Evolutionary conservation across 208 protist species (phyloP), one percentile per base, ranked within the genome.

Genomic region (Tritrichomonas foetus): DNA sequence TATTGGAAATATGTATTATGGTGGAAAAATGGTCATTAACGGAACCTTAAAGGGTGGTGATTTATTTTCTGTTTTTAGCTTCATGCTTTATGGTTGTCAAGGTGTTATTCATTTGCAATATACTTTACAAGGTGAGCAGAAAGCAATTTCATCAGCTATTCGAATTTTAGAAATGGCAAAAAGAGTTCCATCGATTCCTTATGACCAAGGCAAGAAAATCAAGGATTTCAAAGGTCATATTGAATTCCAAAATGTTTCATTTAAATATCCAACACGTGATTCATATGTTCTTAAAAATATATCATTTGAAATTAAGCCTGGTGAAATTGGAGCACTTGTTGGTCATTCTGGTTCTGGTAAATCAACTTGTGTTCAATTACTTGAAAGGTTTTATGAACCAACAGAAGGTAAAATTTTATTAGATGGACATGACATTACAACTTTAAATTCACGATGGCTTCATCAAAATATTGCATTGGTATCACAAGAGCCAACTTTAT

Each of bases 311-410:
- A 53, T 95, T 69, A 25, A 49, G 8, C 66, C 95, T 27, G 94
- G 94, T 22, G 53, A 82, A 93, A 93, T 94, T n/a, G 47, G 20
- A 57, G 95, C 95, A 22, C 93, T 95, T 11, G 94, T 95, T 61
- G 95, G 95, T 44, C 66, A 53, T 25, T 80, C 93, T 33, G 66
- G 74, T 27, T 57, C 66, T 57, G 95, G 95, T 47, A 95, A 95
- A 93, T 94, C 75, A 49, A 95, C 95, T 22, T 72, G 89, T 41
- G 64, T 95, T 39, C 14, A 72, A 53, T 96, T 99, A 3, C 93
- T 99, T 66, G 98, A 97, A 94, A 97, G 98, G 94, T 99, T 98
- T 95, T 99, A 97, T 95, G 97, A 98, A 84, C 97, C 97, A n/a
- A 96, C 95, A 16, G 93, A 95, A 44, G 98, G 98, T 47, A 47